Conservation (phyloP, 2,329 filamentous ascomycete species). For the Tolypocladium tundrense region DNA sequence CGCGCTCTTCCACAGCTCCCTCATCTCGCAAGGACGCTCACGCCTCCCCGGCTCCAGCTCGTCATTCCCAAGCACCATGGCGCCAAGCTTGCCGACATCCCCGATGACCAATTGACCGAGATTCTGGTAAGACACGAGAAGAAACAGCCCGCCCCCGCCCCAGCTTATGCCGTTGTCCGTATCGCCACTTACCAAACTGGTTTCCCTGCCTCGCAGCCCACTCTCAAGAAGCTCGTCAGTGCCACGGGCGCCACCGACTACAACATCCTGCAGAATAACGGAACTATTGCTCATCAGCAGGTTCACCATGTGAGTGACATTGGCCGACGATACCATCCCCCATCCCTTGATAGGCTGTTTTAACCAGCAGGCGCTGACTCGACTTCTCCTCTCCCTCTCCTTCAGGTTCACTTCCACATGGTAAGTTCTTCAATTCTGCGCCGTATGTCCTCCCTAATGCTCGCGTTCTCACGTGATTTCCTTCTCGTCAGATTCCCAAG, state of each 20-base stretch:
- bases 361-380: background rate
- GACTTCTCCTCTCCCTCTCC: background rate
- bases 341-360: background rate
- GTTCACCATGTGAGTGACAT: constrained; percentile 68
- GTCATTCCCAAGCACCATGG: constrained; percentile 95
- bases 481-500: constrained; percentile 70
- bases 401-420: constrained; percentile 85
- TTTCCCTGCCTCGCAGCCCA: constrained; percentile 15
- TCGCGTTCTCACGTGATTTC: background rate
- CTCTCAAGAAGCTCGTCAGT: constrained; percentile 71
- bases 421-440: constrained; percentile 32
- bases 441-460: background rate
- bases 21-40: background rate
- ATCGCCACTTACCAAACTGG: background rate
- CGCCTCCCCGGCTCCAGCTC: constrained; percentile 46
- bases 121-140: constrained; percentile 50
- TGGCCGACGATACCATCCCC: background rate
- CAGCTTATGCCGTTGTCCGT: background rate
- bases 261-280: constrained; percentile 97
- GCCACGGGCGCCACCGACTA: constrained; percentile 72
- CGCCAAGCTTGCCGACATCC: constrained; percentile 82
- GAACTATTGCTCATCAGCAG: constrained; percentile 77
- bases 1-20: background rate
- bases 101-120: constrained; percentile 76
- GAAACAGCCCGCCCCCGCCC: background rate